These are phyloP conservation scores for Halophytophthora batemanensis DNA, from an alignment of 352 stramenopile genomes.

Conservation along the genomic window DNA sequence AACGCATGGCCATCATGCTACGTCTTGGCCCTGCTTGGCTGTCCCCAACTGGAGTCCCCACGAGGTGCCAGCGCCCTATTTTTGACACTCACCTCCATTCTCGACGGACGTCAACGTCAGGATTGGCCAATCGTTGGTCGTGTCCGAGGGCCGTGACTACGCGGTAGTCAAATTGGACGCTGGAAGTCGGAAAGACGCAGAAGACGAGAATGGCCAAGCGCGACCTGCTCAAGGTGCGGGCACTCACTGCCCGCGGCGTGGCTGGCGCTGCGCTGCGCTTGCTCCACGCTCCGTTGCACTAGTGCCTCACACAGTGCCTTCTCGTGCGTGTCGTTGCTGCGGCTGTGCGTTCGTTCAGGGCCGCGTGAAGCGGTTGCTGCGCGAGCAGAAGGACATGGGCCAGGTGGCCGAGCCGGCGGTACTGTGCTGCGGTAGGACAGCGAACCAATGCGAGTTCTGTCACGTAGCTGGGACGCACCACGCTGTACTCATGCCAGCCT, in stretches of 20 bases:
- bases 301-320: not conserved
- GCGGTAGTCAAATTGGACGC: no score
- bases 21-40: no score
- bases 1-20: slow-evolving; percentile 5
- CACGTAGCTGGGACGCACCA: slow-evolving; percentile 1
- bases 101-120: no score
- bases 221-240: slow-evolving; percentile 53
- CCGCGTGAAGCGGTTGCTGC: slow-evolving; percentile 65
- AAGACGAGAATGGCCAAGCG: slow-evolving; percentile 18
- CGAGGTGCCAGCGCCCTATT: no score
- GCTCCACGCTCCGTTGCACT: not conserved
- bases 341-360: slow-evolving; percentile 17
- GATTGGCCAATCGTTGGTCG: no score
- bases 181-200: no score
- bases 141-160: no score
- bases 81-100: no score
- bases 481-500: no score
- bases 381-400: slow-evolving; percentile 69
- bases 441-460: not conserved
- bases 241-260: no score
- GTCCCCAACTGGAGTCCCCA: no score
- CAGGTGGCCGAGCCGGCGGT: slow-evolving; percentile 55
- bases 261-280: not conserved
- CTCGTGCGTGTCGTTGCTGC: not conserved
- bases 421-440: slow-evolving; percentile 33